Percentiles rank a stretch among this genome's conserved stretches.
Conservation (phyloP, 768 basidiomycete species). For the Rhizopogon vinicolor region DNA sequence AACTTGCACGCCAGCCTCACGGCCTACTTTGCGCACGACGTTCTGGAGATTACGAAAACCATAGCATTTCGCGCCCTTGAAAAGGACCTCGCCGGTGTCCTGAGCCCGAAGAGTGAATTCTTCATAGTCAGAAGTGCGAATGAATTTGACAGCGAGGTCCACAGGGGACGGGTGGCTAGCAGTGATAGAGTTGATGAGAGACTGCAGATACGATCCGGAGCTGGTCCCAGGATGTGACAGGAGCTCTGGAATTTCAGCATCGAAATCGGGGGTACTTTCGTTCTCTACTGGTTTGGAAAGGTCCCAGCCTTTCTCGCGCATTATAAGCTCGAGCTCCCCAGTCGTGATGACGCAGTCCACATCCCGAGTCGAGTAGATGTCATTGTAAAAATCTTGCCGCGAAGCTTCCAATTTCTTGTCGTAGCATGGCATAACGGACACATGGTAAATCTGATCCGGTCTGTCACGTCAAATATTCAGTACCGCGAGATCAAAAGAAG, state of each 20-base stretch:
- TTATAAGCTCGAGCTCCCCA: constrained; percentile 84
- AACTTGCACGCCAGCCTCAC: constrained; percentile 71
- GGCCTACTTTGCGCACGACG: constrained; percentile 89
- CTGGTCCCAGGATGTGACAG: constrained; percentile 78
- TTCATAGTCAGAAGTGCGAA: constrained; percentile 76
- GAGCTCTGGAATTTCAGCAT: constrained; percentile 57
- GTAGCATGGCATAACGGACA: constrained; percentile 98
- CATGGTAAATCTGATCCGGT: constrained; percentile 89
- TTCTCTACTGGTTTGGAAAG: constrained; percentile 51
- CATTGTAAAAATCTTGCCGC: constrained; percentile 86
- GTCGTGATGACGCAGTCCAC: constrained; percentile 98
- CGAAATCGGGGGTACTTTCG: constrained; percentile 34
- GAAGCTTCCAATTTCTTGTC: constrained; percentile 99
- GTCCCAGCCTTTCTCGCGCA: constrained; percentile 81
- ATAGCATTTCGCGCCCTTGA: constrained; percentile 94
- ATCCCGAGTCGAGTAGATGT: constrained; percentile 78
- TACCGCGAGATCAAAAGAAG: neutral
- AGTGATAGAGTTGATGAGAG: constrained; percentile 58
- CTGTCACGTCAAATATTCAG: constrained; percentile 33
- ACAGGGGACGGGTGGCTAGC: constrained; percentile 39
- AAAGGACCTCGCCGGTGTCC: constrained; percentile 57
- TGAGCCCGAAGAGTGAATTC: constrained; percentile 55
- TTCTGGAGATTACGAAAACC: constrained; percentile 98
- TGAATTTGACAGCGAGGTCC: constrained; percentile 45
- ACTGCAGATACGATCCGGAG: constrained; percentile 90